Base-by-base conservation (phyloP, 73 alveolate species). In the Paramecium tetraurelia region DNA sequence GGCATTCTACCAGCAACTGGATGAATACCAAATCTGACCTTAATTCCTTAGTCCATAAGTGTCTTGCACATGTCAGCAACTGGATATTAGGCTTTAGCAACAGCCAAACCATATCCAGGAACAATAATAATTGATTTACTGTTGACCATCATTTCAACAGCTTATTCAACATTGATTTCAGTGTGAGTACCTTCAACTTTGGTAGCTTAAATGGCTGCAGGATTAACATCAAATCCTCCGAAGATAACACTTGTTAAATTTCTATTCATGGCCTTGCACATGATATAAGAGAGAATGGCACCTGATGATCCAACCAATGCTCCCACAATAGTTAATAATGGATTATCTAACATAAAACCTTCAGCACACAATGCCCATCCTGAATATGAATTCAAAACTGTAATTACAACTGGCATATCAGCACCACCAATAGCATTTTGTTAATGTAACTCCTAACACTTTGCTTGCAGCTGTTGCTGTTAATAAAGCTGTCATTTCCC, bases 1-100 rank as follows among this genome's bases (percentile, higher is more conserved):
- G 98, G 98, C 95, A 95, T 75, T 76, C 98, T 93, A 10, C 98
- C 98, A 1, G 98, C 98, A 18, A 95, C 98, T 24, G 98, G 98
- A 85, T 96, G 98, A 68, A 96, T 96, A 77, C 95, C 97, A 92
- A 96, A 96, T 89, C 96, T 75, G 83, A 83, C 89, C 40, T 76
- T 76, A 16, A 92, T 44, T 38, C 92, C 92, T 20, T 92, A 40
- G 11, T 92, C 95, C 31, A 33, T 85, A 24, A 48, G 57, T 24
- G 85, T 58, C 58, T 92, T 92, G 36, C 38, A 84, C 59, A 92
- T 85, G 3, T 92, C 95, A 85, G 95, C 93, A 43, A 92, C 85
- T 9, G 95, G 92, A 85, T 86, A 58, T 92, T 92, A 92, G 4
- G 95, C 96, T 21, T 94, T 92, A 18, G 99, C 97, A 72, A 94